These are phyloP conservation scores for Hypoxylon rickii DNA, from an alignment of 495 filamentous ascomycete species.

Conservation along the genomic window DNA sequence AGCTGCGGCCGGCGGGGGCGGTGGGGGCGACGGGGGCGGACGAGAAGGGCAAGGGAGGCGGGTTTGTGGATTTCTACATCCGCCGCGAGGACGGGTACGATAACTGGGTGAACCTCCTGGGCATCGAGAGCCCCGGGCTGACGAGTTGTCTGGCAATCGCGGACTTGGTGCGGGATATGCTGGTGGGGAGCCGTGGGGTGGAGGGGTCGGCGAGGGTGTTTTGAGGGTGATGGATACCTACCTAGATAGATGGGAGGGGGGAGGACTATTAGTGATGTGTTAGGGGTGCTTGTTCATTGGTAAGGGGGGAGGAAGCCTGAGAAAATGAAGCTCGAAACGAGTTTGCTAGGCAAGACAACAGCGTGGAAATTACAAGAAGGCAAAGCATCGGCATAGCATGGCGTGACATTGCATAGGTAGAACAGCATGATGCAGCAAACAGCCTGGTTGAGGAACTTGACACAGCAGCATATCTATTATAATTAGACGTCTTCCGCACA, in stretches of 20 bases:
- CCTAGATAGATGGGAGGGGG: not conserved
- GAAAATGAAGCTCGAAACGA: too few species aligned
- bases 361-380: too few species aligned
- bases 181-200: slow-evolving; percentile 58
- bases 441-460: too few species aligned
- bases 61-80: slow-evolving; percentile 87
- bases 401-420: too few species aligned
- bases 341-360: too few species aligned
- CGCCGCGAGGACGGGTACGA: slow-evolving; percentile 76
- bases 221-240: not conserved
- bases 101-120: slow-evolving; percentile 91
- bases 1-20: slow-evolving; percentile 66
- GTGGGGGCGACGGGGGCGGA: slow-evolving; percentile 58
- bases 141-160: slow-evolving; percentile 89
- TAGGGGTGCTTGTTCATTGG: too few species aligned
- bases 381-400: too few species aligned
- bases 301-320: too few species aligned
- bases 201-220: slow-evolving; percentile 3
- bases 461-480: too few species aligned
- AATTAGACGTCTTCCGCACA: too few species aligned
- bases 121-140: slow-evolving; percentile 93
- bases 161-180: slow-evolving; percentile 74
- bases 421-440: too few species aligned
- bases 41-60: slow-evolving; percentile 51
- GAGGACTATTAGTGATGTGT: too few species aligned